These are phyloP conservation scores for Sisymbrium irio DNA, from an alignment of 345 rosid species.

Conservation along the genomic window DNA sequence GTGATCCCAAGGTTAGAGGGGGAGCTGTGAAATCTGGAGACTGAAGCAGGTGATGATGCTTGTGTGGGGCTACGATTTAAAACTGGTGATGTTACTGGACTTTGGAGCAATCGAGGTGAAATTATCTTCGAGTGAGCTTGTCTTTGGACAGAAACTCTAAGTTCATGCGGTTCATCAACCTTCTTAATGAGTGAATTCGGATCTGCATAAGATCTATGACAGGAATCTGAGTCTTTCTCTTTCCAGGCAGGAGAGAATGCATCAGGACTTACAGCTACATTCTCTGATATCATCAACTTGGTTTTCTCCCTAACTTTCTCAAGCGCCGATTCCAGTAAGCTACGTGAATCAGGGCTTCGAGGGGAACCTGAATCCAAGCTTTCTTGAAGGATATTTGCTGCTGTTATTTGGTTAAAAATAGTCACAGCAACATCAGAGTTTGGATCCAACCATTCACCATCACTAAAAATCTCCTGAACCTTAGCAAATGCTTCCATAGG, in stretches of 20 bases:
- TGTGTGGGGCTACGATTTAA: constrained; percentile 37
- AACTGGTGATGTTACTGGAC: constrained; percentile 46
- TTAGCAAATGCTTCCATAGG: constrained; percentile 68
- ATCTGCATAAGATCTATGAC: constrained; percentile 37
- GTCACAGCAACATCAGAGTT: constrained; percentile 48
- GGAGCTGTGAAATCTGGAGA: constrained; percentile 54
- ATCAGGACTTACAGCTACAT: constrained; percentile 25
- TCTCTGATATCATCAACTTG: constrained; percentile 36
- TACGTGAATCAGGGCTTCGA: constrained; percentile 37
- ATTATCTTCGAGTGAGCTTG: constrained; percentile 54
- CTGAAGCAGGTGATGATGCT: constrained; percentile 50
- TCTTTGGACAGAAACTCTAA: constrained; percentile 48
- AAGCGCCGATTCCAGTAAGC: constrained; percentile 38
- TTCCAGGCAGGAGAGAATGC: constrained; percentile 30
- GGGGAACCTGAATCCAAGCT: constrained; percentile 44
- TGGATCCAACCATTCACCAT: constrained; percentile 57
- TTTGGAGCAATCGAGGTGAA: constrained; percentile 47
- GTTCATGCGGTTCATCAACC: constrained; percentile 47
- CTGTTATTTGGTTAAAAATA: constrained; percentile 49
- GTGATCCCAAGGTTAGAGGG: constrained; percentile 68
- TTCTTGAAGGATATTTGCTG: constrained; percentile 47
- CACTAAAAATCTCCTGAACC: constrained; percentile 58
- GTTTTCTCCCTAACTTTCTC: constrained; percentile 44
- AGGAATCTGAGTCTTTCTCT: constrained; percentile 26
- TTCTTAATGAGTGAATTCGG: constrained; percentile 36